Base-by-base conservation (phyloP, 129 eudicot genomes). In the Tagetes patula region DNA sequence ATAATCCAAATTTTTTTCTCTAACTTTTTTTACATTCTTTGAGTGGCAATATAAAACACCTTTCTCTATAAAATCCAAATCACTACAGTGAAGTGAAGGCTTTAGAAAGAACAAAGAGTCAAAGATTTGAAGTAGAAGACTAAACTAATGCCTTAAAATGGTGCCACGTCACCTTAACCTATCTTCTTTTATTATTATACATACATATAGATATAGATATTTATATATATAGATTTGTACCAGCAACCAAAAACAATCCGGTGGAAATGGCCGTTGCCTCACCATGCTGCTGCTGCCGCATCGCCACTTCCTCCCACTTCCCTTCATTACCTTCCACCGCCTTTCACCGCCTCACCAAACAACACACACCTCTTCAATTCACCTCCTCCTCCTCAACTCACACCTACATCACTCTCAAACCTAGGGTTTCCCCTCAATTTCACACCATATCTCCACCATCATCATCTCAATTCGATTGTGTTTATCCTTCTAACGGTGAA, bases 401-500 rank as follows among this genome's bases (percentile, higher is more conserved):
- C 41, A 6, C 66, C 47, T 9, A 31, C 65, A 72, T 66, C 77
- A 47, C 53, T 45, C 36, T 80, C 64, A 79, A 63, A 66, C 5
- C 82, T 56, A 83, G 66, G 31, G 59, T 76, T 34, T 66, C 84
- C 54, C 72, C n/a, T 9, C 78, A 82, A 70, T 7, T 41, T 6
- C 67, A 73, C 4, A 46, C 72, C 8, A 38, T 67, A 4, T 6
- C 65, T 48, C 37, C 84, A 65, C 66, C 73, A 55, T 50, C 84
- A 43, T 10, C 47, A 60, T 69, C 73, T 0, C 84, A 85, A 65
- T 33, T 84, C n/a, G 95, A 91, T 1, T 91, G 97, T 45, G 81
- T 91, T 95, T 20, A 20, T 20, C 27, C 27, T 20, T 20, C 27
- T 20, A 20, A 20, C 27, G 27, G 27, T 20, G 27, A 20, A 20